A percentile compares a stretch with the other conserved stretches of the same genome.
phyloP scores from a whole-genome alignment of 129 eudicot species.

The sunflower (Helianthus annuus) region HanXRQr2.0-SUNRISE NC_035435.2:42415484-42415983 shows the following conservation, averaged over 20 bases:
- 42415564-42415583: slow-evolving; percentile 74
- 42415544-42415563: slow-evolving; percentile 76
- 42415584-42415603: slow-evolving; percentile 65
- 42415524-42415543: slow-evolving; percentile 91
- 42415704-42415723: slow-evolving; percentile 68
- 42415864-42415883: neutral
- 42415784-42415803: slow-evolving; percentile 88
- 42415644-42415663: neutral
- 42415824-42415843: neutral
- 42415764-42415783: slow-evolving; percentile 84
- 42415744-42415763: slow-evolving; percentile 90
- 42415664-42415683: neutral
- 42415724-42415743: slow-evolving; percentile 63
- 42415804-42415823: slow-evolving; percentile 95
- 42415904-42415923: neutral
- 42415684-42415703: slow-evolving; percentile 19
- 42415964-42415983: too few relatives aligned
- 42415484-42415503: neutral
- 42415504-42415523: slow-evolving; percentile 39
- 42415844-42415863: slow-evolving; percentile 6
- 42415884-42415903: neutral
- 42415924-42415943: neutral
- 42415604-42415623: slow-evolving; percentile 88
- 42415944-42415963: too few relatives aligned
- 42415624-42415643: slow-evolving; percentile 8